Percentiles rank a stretch among this genome's conserved stretches.
phyloP scores from a whole-genome alignment of 2,329 filamentous ascomycete species.

The Leptographium wingfieldii region DNA sequence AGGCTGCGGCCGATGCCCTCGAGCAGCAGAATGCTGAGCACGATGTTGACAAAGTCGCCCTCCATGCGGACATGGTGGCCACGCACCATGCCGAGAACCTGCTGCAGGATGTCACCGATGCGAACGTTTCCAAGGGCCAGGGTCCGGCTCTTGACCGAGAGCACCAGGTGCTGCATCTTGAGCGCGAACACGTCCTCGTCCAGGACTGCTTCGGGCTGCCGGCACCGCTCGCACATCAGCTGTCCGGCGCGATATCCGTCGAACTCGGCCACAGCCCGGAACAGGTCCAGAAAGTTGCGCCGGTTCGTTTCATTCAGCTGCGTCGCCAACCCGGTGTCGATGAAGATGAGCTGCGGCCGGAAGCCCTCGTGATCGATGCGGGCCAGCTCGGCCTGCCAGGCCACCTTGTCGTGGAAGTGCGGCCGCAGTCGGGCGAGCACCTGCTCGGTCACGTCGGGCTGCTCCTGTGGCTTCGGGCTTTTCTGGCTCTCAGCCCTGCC shows the following conservation, averaged over 20 bases:
- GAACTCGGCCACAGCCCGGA: constrained; percentile 91
- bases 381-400: constrained; percentile 63
- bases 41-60: constrained; percentile 96
- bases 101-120: constrained; percentile 87
- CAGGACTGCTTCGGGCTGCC: constrained; percentile 80
- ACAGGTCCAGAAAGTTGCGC: constrained; percentile 84
- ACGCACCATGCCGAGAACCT: constrained; percentile 85
- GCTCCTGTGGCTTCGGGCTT: background rate
- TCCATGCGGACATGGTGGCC: constrained; percentile 86
- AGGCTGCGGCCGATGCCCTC: constrained; percentile 87
- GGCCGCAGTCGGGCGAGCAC: constrained; percentile 72
- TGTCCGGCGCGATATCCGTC: constrained; percentile 92
- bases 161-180: constrained; percentile 91
- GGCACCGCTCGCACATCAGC: constrained; percentile 90
- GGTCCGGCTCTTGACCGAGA: constrained; percentile 80
- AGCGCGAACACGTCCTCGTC: constrained; percentile 85
- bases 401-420: constrained; percentile 47
- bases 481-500: background rate
- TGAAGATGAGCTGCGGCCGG: constrained; percentile 89
- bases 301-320: constrained; percentile 82
- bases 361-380: constrained; percentile 80
- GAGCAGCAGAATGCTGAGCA: constrained; percentile 83
- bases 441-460: constrained; percentile 68
- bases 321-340: constrained; percentile 91
- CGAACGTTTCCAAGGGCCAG: constrained; percentile 89